Percentiles rank a stretch among this genome's conserved stretches.
phyloP scores from a whole-genome alignment of 768 basidiomycete species.

The Hygrocybe coccinea region DNA sequence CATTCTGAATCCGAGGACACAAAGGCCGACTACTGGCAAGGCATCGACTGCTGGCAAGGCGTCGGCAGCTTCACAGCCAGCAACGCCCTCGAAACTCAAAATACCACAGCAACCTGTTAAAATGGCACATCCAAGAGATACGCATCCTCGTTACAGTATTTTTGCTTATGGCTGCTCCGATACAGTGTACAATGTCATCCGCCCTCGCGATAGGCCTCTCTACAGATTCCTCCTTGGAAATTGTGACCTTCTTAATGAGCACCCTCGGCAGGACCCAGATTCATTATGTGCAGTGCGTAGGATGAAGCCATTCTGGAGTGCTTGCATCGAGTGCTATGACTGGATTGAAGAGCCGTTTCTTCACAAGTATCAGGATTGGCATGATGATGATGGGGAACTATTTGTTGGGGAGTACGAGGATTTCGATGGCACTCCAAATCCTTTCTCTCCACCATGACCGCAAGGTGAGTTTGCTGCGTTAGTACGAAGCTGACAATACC shows the following conservation, averaged over 20 bases:
- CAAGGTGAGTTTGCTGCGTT: no score
- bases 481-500: no score
- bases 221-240: neutral
- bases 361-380: neutral
- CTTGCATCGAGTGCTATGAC: neutral
- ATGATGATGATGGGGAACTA: neutral
- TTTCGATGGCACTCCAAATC: no score
- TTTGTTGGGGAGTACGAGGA: neutral
- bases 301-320: constrained; percentile 11
- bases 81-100: neutral
- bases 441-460: no score
- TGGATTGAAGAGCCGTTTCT: constrained; percentile 2
- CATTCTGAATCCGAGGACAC: neutral
- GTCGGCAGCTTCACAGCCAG: neutral
- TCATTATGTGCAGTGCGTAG: constrained; percentile 4
- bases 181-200: constrained; percentile 12
- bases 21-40: no score
- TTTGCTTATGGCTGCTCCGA: constrained; percentile 16
- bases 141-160: constrained; percentile 18
- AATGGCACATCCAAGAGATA: neutral
- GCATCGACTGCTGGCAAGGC: neutral
- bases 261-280: constrained; percentile 1
- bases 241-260: constrained; percentile 1
- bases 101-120: neutral
- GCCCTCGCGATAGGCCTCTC: neutral